phyloP scores from a whole-genome alignment of 768 basidiomycete genomes.

The Agrocybe chaxingu region DNA sequence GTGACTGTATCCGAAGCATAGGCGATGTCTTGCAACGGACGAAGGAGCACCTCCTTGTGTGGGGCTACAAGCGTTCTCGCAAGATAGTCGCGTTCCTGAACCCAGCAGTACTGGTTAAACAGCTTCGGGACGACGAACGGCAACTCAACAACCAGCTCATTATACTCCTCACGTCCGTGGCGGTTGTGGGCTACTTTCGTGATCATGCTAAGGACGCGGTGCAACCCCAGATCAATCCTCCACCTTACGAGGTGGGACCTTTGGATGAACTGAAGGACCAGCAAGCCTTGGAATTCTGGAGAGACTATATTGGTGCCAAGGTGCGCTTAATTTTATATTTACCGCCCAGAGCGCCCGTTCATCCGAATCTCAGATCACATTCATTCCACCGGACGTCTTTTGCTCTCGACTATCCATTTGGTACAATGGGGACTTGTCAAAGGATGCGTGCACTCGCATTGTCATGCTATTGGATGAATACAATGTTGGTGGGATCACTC shows the following conservation, averaged over 20 bases:
- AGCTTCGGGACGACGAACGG: constrained; percentile 4
- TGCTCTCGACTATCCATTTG: neutral
- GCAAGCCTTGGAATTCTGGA: constrained; percentile 1
- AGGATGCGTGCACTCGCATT: neutral
- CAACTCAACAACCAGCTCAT: constrained; percentile 4
- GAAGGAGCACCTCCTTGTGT: constrained; percentile 4
- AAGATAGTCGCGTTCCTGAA: constrained; percentile 5
- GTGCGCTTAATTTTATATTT: neutral
- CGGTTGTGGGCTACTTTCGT: constrained; percentile 5
- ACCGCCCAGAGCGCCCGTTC: too few species aligned
- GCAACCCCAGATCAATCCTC: neutral
- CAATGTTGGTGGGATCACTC: constrained; percentile 20
- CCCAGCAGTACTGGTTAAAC: neutral
- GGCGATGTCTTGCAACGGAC: constrained; percentile 3
- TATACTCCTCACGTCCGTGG: constrained; percentile 1
- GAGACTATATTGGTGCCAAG: constrained; percentile 5
- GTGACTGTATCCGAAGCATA: neutral
- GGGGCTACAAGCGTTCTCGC: neutral
- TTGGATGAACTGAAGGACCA: neutral
- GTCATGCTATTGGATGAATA: constrained; percentile 13
- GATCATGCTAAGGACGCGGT: neutral
- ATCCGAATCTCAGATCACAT: neutral
- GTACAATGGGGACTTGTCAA: neutral
- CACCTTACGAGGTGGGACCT: neutral
- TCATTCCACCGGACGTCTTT: neutral